phyloP scores from a whole-genome alignment of 2,329 filamentous ascomycete genomes.

The Aphanoascus verrucosus region DNA sequence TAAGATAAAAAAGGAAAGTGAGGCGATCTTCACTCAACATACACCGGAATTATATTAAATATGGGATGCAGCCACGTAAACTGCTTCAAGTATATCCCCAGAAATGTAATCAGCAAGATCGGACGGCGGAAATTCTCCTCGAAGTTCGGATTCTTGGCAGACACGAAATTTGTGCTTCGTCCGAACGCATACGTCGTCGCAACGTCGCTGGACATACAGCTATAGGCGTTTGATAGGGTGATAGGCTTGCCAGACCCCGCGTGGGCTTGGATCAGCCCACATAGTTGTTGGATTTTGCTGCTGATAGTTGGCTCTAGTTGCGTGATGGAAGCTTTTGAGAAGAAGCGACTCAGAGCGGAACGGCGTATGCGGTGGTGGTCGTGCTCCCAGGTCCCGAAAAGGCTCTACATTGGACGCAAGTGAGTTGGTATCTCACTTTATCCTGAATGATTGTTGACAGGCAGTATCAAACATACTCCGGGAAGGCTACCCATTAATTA shows the following conservation, averaged over 20 bases:
- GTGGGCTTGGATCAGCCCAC: conserved; percentile 6
- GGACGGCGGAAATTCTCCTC: conserved; percentile 17
- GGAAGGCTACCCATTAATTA: background rate
- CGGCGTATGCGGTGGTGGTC: conserved; percentile 22
- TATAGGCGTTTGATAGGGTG: conserved; percentile 13
- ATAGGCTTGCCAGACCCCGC: conserved; percentile 8
- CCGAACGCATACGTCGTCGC: conserved; percentile 35
- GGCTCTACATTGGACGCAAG: conserved; percentile 7
- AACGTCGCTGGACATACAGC: conserved; percentile 32
- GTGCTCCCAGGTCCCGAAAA: conserved; percentile 23
- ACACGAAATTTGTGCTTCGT: conserved; percentile 19
- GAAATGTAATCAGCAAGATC: background rate
- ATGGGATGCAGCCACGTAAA: conserved; percentile 2
- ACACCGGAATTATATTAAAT: conserved; percentile 6
- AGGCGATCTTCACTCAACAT: background rate
- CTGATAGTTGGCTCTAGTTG: conserved; percentile 17
- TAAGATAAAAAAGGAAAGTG: background rate
- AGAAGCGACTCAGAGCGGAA: conserved; percentile 22
- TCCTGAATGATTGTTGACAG: background rate
- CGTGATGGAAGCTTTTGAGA: conserved; percentile 18
- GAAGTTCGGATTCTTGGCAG: conserved; percentile 26
- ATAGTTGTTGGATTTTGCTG: conserved; percentile 15
- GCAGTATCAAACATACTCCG: background rate
- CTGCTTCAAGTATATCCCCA: conserved; percentile 2
- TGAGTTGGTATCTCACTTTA: background rate